These are phyloP conservation scores for Beauveria sp. DNA, from an alignment of 2,329 filamentous ascomycete genomes.

Conservation along the genomic window DNA sequence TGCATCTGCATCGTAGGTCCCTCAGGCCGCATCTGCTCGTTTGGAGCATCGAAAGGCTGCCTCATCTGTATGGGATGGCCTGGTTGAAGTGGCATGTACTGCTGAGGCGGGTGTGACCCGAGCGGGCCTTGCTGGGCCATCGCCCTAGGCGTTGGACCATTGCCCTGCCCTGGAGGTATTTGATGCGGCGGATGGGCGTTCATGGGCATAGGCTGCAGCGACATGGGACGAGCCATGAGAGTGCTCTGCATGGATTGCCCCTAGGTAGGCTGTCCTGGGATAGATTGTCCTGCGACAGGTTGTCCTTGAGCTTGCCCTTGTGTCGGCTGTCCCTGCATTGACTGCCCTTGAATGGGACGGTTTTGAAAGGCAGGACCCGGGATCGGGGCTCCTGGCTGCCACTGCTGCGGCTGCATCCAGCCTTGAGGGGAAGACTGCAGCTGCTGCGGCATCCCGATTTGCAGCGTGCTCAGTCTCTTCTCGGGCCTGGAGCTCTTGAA, in stretches of 20 bases:
- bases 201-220: neutral
- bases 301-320: neutral
- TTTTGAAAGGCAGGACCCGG: neutral
- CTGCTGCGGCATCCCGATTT: neutral
- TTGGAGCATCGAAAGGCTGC: neutral
- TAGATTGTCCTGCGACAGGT: neutral
- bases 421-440: conserved; percentile 3
- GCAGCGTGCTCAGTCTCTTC: neutral
- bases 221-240: neutral
- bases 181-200: neutral
- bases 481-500: conserved; percentile 20
- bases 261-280: neutral
- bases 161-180: neutral
- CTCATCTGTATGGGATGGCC: neutral
- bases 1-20: neutral
- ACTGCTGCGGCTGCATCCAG: conserved; percentile 2
- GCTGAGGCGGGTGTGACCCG: neutral
- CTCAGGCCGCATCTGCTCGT: neutral
- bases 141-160: neutral
- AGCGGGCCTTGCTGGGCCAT: neutral
- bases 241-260: neutral
- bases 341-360: neutral
- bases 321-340: neutral
- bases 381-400: neutral
- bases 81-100: neutral